Evolutionary conservation across 176 grass and related monocot genomes (phyloP), one percentile per base, ranked within the genome.

Genomic region (Avena insularis): DNA sequence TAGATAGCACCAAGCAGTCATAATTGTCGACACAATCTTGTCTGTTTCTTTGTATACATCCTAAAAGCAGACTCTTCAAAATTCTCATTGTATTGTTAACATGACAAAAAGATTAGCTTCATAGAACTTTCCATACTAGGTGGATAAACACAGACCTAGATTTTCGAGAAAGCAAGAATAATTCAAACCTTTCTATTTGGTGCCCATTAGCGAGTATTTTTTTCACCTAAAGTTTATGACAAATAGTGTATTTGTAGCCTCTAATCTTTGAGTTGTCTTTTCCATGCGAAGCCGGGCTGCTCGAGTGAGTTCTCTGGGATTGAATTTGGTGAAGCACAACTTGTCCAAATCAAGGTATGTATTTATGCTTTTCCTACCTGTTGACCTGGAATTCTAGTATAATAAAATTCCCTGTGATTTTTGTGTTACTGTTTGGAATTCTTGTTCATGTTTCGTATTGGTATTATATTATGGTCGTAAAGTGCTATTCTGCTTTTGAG

Each of bases 261-360:
- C 82, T 85, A 23, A 91, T 61, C 45, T 69, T 70, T 77, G n/a
- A 88, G 19, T 48, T 85, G 3, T 85, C 31, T 91, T 91, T 92
- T 76, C 17, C 73, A 92, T 97, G 78, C 27, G 29, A 75, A 99
- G 97, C 97, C 97, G 67, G 97, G 97, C 71, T 99, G 97, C 82
- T 96, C 97, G 60, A 89, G 94, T 70, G 92, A 96, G 72, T 89
- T 99, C 84, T 83, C 87, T 70, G 97, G 89, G 86, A 86, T 94
- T 71, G 87, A 96, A 91, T 94, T 96, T 82, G 88, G 81, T 21
- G 92, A 99, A 94, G 94, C 90, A 66, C 97, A 99, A 84, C 92
- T 99, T 84, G 92, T 99, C 49, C 97, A 99, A 86, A 96, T 99
- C 15, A 99, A 99, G 97, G 97, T 96, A 92, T 53, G 4, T 65